Conservation (phyloP, 2,329 filamentous ascomycete species). For the Fusarium floridanum region DNA sequence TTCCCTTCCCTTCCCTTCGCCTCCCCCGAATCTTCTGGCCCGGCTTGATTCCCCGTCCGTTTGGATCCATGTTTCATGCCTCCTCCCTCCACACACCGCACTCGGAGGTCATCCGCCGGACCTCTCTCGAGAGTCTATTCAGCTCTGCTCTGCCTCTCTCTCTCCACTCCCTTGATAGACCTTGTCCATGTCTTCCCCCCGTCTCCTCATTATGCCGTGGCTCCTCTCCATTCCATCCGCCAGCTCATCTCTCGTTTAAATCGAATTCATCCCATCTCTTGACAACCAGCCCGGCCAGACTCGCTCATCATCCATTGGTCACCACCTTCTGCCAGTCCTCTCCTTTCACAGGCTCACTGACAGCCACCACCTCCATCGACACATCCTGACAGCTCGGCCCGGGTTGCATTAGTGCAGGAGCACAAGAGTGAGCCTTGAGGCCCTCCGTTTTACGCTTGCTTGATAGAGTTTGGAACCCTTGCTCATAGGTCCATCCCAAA, state of each 20-base stretch:
- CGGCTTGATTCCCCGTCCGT: slow-evolving; percentile 33
- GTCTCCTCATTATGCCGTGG: background rate
- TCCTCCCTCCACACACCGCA: background rate
- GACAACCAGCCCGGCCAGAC: background rate
- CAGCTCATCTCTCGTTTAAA: background rate
- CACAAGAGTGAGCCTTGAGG: background rate
- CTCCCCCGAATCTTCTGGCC: slow-evolving; percentile 8
- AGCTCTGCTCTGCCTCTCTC: background rate
- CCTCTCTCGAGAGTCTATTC: background rate
- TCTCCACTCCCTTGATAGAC: slow-evolving; percentile 6
- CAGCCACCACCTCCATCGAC: slow-evolving; percentile 4
- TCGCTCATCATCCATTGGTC: slow-evolving; percentile 16
- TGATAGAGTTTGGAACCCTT: background rate
- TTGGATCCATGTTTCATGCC: slow-evolving; percentile 17
- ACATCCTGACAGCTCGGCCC: slow-evolving; percentile 33
- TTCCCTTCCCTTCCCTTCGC: background rate
- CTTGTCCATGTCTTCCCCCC: background rate
- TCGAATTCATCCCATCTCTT: background rate
- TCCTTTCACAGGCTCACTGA: slow-evolving; percentile 25
- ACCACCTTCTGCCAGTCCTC: background rate
- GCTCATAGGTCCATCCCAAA: background rate
- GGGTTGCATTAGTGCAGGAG: slow-evolving; percentile 33
- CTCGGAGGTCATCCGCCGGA: slow-evolving; percentile 3
- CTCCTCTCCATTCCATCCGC: background rate
- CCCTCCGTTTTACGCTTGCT: background rate